Conservation (phyloP, 768 basidiomycete species). For the Leccinum rimulosum region DNA sequence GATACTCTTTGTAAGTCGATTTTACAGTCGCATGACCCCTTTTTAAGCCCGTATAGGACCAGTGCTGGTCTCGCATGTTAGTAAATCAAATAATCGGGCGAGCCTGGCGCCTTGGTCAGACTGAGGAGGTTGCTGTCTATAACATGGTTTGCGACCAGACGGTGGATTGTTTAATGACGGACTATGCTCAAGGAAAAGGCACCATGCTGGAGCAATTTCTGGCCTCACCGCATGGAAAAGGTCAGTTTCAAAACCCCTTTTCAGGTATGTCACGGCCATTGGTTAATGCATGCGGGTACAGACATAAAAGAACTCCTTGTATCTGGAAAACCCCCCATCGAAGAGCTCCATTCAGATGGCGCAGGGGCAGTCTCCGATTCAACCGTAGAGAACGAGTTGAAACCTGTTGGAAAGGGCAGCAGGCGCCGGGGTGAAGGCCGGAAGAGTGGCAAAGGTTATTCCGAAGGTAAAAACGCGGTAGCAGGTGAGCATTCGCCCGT, state of each 20-base stretch:
- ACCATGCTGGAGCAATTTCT: constrained; percentile 12
- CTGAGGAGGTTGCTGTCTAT: constrained; percentile 7
- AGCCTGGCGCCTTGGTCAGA: constrained; percentile 13
- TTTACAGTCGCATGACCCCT: too few species aligned
- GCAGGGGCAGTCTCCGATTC: background rate
- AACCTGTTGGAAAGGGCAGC: background rate
- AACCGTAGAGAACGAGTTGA: background rate
- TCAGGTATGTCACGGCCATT: too few species aligned
- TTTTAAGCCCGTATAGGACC: background rate
- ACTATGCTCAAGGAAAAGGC: constrained; percentile 9
- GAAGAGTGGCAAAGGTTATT: background rate
- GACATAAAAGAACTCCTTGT: constrained; percentile 1
- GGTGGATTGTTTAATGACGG: constrained; percentile 11
- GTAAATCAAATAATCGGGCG: constrained; percentile 14
- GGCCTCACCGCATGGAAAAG: background rate
- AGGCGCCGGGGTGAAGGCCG: background rate
- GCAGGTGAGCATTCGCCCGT: background rate
- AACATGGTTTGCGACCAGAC: constrained; percentile 10
- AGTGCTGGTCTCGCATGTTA: constrained; percentile 15
- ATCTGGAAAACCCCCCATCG: background rate
- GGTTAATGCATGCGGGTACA: background rate
- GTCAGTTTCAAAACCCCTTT: background rate
- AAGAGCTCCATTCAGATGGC: background rate
- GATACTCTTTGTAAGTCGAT: constrained; percentile 1
- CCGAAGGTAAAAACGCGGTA: background rate